Percentiles rank a stretch among this genome's conserved stretches.
Conservation (phyloP, 306 rosid species). For the Prosopis cineraria region DNA sequence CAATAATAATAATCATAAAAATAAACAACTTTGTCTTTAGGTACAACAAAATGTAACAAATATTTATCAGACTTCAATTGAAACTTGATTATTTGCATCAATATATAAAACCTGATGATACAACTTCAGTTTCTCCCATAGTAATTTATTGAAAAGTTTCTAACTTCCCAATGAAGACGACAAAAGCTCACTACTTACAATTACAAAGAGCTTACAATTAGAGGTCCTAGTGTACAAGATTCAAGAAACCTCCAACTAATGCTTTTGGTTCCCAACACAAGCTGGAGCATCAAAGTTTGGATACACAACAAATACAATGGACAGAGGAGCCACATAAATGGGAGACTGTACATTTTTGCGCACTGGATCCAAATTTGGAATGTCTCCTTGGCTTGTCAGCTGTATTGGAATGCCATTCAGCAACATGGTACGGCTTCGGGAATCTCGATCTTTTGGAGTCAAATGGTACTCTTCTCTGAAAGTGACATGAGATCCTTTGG, state of each 20-base stretch:
- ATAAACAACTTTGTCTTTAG: too few species aligned
- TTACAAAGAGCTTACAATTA: constrained; percentile 37
- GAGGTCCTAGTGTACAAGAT: constrained; percentile 19
- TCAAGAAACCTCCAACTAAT: not conserved
- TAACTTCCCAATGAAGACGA: constrained; percentile 15
- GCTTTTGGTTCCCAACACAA: constrained; percentile 37
- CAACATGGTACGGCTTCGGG: constrained; percentile 66
- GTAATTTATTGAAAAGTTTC: not conserved
- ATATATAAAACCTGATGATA: not conserved
- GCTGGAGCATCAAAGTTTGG: constrained; percentile 55
- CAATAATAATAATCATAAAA: too few species aligned
- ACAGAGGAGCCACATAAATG: constrained; percentile 45
- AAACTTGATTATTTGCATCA: not conserved
- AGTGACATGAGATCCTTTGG: constrained; percentile 56
- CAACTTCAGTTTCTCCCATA: constrained; percentile 9
- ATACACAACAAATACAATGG: constrained; percentile 50
- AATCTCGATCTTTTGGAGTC: constrained; percentile 60
- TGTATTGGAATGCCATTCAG: constrained; percentile 70
- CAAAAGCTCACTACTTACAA: constrained; percentile 43
- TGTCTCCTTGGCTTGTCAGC: constrained; percentile 62
- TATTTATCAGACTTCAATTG: not conserved
- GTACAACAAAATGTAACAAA: too few species aligned
- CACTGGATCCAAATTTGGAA: constrained; percentile 66
- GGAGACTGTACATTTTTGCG: constrained; percentile 45
- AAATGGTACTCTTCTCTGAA: constrained; percentile 86